phyloP scores from a whole-genome alignment of 306 rosid species.

The Herpetospermum pedunculosum region DNA sequence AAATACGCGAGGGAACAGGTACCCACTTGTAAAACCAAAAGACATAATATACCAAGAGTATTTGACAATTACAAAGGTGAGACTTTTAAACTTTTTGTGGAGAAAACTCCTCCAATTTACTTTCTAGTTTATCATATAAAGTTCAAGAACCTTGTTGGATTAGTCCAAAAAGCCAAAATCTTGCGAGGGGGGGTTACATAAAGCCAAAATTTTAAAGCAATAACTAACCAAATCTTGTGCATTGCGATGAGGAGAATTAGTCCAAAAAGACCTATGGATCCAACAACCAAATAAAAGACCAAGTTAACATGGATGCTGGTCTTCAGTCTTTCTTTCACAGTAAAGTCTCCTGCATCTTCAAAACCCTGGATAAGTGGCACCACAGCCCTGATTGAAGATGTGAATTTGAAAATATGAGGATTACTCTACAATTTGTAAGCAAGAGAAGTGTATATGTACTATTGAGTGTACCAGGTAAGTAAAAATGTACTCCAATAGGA shows the following conservation, averaged over 20 bases:
- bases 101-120: neutral
- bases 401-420: conserved; percentile 34
- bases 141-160: neutral
- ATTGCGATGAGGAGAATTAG: conserved; percentile 56
- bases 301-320: conserved; percentile 85
- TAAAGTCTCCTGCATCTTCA: conserved; percentile 99
- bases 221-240: conserved; percentile 54
- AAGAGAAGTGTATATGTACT: neutral
- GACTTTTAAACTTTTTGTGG: neutral
- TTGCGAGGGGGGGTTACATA: no score
- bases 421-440: conserved; percentile 9
- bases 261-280: conserved; percentile 68
- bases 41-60: neutral
- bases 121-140: neutral
- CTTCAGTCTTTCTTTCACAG: conserved; percentile 76
- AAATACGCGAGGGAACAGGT: neutral
- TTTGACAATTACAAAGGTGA: neutral
- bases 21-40: neutral
- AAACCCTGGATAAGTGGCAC: conserved; percentile 99
- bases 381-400: conserved; percentile 80
- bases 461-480: conserved; percentile 54
- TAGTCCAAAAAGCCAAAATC: no score
- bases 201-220: no score
- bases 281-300: conserved; percentile 72
- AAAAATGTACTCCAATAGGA: conserved; percentile 93